These are phyloP conservation scores for Vigna unguiculata DNA, from an alignment of 306 rosid species.

Conservation along the genomic window DNA sequence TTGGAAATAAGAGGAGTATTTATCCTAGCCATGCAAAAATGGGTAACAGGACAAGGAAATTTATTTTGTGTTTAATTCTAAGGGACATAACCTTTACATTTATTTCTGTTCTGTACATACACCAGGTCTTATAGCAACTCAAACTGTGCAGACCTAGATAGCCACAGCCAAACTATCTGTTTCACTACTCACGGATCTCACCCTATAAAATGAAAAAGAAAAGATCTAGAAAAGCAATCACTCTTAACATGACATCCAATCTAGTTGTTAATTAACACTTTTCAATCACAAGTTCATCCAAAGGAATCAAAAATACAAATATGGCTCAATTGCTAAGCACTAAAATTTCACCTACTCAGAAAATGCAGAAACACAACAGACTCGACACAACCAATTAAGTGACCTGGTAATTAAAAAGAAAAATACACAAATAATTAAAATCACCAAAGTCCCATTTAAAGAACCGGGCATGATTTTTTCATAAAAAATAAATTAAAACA, in stretches of 20 bases:
- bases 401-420: not conserved
- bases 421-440: constrained; percentile 6
- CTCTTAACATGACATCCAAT: not conserved
- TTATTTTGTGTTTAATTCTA: not conserved
- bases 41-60: not conserved
- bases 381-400: not conserved
- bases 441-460: not conserved
- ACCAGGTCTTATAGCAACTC: not conserved
- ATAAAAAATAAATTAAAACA: not conserved
- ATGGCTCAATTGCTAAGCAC: not conserved
- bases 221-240: not conserved
- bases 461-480: not conserved
- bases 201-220: not conserved
- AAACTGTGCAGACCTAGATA: constrained; percentile 1
- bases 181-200: constrained; percentile 2
- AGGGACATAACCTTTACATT: not conserved
- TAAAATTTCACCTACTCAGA: not conserved
- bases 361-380: not conserved
- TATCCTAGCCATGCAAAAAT: not conserved
- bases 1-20: not conserved
- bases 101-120: not conserved
- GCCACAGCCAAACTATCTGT: constrained; percentile 5
- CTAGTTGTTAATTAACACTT: not conserved
- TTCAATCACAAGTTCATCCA: not conserved
- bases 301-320: not conserved